A percentile compares a stretch with the other conserved stretches of the same genome.
These are phyloP conservation scores for Paramarasmius palmivorus DNA, from an alignment of 1,284 basidiomycete species.

Conservation along the genomic window DNA sequence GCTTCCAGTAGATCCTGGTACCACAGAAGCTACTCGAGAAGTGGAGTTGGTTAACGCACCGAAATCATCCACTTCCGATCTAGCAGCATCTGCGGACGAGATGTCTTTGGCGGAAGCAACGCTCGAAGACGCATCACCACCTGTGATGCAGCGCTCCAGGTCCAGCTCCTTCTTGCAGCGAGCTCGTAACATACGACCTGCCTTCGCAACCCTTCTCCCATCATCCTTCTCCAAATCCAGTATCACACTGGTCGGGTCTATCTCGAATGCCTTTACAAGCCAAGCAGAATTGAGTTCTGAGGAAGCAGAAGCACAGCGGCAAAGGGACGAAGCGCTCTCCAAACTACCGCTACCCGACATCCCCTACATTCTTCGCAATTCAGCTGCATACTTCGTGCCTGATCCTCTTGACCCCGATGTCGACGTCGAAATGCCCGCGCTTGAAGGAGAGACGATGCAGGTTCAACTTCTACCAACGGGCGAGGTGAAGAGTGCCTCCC, in stretches of 20 bases:
- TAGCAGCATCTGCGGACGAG: too few relatives aligned
- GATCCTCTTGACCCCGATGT: slow-evolving; percentile 26
- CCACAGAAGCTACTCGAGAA: not conserved
- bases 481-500: slow-evolving; percentile 35
- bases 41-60: not conserved
- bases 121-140: too few relatives aligned
- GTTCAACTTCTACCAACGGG: slow-evolving; percentile 26
- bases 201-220: not conserved
- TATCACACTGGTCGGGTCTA: not conserved
- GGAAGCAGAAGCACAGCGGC: not conserved
- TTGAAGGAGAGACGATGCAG: slow-evolving; percentile 22
- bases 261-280: not conserved
- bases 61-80: not conserved
- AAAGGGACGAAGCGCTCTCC: not conserved
- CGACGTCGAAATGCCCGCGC: slow-evolving; percentile 30
- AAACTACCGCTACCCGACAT: slow-evolving; percentile 11
- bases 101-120: not conserved
- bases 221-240: not conserved
- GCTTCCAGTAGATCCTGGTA: not conserved
- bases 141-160: not conserved
- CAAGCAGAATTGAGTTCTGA: not conserved
- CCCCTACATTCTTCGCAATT: slow-evolving; percentile 26
- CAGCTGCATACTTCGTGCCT: slow-evolving; percentile 25
- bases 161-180: not conserved
- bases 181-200: not conserved